Percentiles rank a stretch among this genome's conserved stretches.
Conservation (phyloP, 2,329 filamentous ascomycete genomes). For the Fusarium subtropicale region DNA sequence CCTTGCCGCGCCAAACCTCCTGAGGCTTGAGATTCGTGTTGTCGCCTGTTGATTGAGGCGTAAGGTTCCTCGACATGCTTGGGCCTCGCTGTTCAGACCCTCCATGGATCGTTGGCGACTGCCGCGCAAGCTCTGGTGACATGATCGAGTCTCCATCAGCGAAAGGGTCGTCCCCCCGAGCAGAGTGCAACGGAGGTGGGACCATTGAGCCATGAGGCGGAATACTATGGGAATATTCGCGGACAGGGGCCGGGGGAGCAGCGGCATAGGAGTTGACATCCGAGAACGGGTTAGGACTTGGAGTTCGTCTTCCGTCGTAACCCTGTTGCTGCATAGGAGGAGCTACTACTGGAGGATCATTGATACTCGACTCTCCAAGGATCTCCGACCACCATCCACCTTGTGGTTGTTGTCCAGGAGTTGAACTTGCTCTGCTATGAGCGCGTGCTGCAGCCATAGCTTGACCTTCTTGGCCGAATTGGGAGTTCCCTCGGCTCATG, state of each 20-base stretch:
- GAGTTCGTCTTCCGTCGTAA: conserved; percentile 23
- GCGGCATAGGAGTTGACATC: conserved; percentile 59
- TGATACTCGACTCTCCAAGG: conserved; percentile 54
- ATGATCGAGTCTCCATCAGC: conserved; percentile 61
- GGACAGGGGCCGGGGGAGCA: conserved; percentile 43
- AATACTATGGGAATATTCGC: conserved; percentile 52
- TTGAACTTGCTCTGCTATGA: conserved; percentile 14
- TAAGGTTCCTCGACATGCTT: conserved; percentile 52
- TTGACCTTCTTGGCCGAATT: conserved; percentile 57
- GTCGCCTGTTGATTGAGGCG: conserved; percentile 46
- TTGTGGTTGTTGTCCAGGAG: conserved; percentile 32
- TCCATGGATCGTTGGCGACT: conserved; percentile 57
- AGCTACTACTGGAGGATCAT: conserved; percentile 50
- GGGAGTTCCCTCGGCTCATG: conserved; percentile 65
- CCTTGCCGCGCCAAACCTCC: conserved; percentile 63
- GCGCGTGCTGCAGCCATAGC: conserved; percentile 49
- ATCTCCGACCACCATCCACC: conserved; percentile 60
- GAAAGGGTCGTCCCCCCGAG: conserved; percentile 56
- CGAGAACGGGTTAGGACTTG: conserved; percentile 49
- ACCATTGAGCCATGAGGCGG: conserved; percentile 55
- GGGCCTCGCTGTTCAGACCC: conserved; percentile 62
- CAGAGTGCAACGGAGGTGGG: conserved; percentile 52
- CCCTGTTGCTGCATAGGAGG: conserved; percentile 38
- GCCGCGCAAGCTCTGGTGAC: conserved; percentile 40
- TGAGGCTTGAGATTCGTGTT: conserved; percentile 49